Evolutionary conservation across 1,139 yeast genomes (phyloP).

Genomic region (Hansenula lynferdii): DNA sequence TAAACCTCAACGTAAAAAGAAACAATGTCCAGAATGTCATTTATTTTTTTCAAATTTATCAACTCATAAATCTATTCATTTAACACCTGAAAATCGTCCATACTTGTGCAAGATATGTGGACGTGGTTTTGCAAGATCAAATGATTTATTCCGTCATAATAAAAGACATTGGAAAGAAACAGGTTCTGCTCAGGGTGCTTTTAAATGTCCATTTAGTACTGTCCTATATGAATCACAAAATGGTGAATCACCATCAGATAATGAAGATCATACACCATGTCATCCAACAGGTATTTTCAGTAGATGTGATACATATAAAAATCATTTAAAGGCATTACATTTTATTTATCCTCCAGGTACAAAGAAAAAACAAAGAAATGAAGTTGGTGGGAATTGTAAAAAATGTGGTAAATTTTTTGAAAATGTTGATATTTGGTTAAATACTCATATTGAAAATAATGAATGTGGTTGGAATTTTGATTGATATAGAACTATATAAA

Average conservation of each 20-base stretch:
- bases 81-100: constrained; percentile 70
- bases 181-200: constrained; percentile 34
- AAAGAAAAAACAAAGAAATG: constrained; percentile 66
- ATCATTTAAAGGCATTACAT: constrained; percentile 85
- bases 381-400: constrained; percentile 70
- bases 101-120: constrained; percentile 73
- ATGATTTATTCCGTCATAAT: constrained; percentile 78
- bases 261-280: constrained; percentile 33
- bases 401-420: constrained; percentile 63
- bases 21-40: constrained; percentile 81
- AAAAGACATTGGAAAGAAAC: constrained; percentile 72
- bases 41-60: constrained; percentile 75
- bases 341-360: constrained; percentile 89
- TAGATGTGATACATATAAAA: constrained; percentile 87
- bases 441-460: constrained; percentile 61
- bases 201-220: constrained; percentile 38
- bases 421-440: constrained; percentile 77
- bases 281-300: constrained; percentile 83
- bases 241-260: constrained; percentile 8
- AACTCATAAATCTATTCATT: constrained; percentile 80
- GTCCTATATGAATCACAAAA: constrained; percentile 9
- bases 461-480: constrained; percentile 32
- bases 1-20: constrained; percentile 58
- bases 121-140: constrained; percentile 85
- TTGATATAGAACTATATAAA: too few relatives aligned